Evolutionary conservation across 176 grass and related monocot species (phyloP).

Genomic region (Oryza meridionalis): DNA sequence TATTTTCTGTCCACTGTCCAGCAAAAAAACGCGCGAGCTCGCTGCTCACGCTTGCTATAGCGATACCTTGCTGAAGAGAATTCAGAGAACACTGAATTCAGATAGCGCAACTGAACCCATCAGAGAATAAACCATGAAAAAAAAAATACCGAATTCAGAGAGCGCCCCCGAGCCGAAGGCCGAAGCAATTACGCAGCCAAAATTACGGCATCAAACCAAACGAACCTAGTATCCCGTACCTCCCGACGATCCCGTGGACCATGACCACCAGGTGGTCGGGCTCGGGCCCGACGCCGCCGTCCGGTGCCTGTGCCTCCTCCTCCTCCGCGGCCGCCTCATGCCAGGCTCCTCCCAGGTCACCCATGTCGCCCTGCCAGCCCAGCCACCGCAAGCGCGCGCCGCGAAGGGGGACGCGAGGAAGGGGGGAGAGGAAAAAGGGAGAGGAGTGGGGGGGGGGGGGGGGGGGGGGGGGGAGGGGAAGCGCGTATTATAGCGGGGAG

Average conservation of each 20-base stretch:
- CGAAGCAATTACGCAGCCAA: slow-evolving; percentile 17
- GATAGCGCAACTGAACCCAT: background rate
- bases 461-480: background rate
- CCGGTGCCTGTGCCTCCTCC: background rate
- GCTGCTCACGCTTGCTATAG: background rate
- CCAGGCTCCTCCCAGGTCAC: slow-evolving; percentile 23
- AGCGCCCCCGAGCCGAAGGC: background rate
- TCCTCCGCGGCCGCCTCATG: slow-evolving; percentile 1
- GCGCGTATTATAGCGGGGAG: background rate
- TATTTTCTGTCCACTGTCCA: background rate
- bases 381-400: background rate
- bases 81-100: background rate
- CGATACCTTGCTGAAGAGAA: background rate
- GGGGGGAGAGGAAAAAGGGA: background rate
- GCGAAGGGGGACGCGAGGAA: background rate
- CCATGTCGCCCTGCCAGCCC: slow-evolving; percentile 11
- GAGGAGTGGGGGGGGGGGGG: background rate
- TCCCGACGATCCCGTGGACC: slow-evolving; percentile 80
- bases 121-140: background rate
- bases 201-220: slow-evolving; percentile 1
- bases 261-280: slow-evolving; percentile 71
- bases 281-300: background rate
- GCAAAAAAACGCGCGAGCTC: background rate
- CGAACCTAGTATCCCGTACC: slow-evolving; percentile 26
- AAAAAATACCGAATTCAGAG: background rate